These are phyloP conservation scores for Suaeda aralocaspica DNA, from an alignment of 148 eudicot genomes.

Conservation along the genomic window DNA sequence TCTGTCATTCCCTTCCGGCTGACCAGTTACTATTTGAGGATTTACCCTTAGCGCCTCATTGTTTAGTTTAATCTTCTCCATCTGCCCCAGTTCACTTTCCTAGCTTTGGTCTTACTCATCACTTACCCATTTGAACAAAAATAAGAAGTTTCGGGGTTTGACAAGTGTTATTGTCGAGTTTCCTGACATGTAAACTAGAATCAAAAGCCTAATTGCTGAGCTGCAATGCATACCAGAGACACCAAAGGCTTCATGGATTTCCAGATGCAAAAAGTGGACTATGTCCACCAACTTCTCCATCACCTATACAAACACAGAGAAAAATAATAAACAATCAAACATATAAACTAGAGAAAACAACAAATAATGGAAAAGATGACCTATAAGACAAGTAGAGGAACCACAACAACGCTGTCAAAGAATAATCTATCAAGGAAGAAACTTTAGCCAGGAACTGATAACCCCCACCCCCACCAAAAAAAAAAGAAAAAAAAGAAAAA, in stretches of 20 bases:
- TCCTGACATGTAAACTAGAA: not conserved
- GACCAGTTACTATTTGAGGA: not conserved
- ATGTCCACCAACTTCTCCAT: conserved; percentile 98
- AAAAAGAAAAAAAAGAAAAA: no score
- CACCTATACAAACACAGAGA: conserved; percentile 49
- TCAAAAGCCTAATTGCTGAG: not conserved
- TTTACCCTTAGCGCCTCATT: not conserved
- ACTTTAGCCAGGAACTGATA: no score
- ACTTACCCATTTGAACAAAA: not conserved
- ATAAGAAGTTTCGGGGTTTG: not conserved
- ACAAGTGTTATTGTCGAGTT: no score
- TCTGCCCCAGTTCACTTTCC: not conserved
- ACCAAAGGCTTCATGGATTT: conserved; percentile 84
- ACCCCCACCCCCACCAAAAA: no score
- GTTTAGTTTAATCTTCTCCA: not conserved
- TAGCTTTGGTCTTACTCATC: not conserved
- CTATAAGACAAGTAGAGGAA: not conserved
- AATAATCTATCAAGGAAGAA: no score
- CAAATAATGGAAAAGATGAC: not conserved
- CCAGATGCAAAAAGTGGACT: conserved; percentile 77
- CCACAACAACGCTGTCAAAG: not conserved
- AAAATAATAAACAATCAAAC: not conserved
- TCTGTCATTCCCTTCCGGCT: not conserved
- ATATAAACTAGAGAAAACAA: not conserved
- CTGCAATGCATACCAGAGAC: conserved; percentile 53